Conservation (phyloP, 495 filamentous ascomycete genomes). For the Podospora tetraspora region DNA sequence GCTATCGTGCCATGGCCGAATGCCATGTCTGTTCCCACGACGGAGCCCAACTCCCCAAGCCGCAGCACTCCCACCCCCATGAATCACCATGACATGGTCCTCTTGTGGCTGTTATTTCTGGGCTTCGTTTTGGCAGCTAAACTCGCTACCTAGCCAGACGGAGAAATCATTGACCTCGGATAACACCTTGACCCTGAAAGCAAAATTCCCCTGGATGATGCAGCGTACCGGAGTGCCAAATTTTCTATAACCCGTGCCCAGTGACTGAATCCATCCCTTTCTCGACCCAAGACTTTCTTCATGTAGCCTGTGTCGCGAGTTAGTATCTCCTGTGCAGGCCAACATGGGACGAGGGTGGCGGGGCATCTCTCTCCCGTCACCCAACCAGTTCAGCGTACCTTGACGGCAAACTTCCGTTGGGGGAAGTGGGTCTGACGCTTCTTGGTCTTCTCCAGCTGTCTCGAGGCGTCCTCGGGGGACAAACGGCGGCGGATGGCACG, state of each 20-base stretch:
- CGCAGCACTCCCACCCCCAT: background rate
- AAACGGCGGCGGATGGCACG: constrained; percentile 90
- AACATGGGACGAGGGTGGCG: background rate
- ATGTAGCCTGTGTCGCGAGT: constrained; percentile 23
- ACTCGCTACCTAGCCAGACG: constrained; percentile 32
- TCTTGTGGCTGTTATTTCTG: constrained; percentile 26
- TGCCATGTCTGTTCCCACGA: background rate
- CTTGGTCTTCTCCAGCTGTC: constrained; percentile 79
- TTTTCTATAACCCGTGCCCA: constrained; percentile 33
- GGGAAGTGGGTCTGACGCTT: constrained; percentile 96
- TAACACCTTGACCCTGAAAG: constrained; percentile 35
- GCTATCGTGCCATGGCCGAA: background rate
- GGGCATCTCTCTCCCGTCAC: background rate
- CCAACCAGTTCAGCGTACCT: constrained; percentile 54
- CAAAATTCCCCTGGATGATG: constrained; percentile 35
- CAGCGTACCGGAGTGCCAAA: constrained; percentile 33
- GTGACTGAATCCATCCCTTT: constrained; percentile 31
- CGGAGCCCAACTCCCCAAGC: background rate
- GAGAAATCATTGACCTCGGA: constrained; percentile 32
- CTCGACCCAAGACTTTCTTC: constrained; percentile 26
- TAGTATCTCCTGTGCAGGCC: constrained; percentile 14
- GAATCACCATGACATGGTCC: constrained; percentile 5
- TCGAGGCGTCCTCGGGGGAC: constrained; percentile 78
- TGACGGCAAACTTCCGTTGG: constrained; percentile 95
- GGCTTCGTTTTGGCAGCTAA: constrained; percentile 35